Conservation (phyloP, 1,139 yeast genomes). For the Cylindricascospora bacillispora region DNA sequence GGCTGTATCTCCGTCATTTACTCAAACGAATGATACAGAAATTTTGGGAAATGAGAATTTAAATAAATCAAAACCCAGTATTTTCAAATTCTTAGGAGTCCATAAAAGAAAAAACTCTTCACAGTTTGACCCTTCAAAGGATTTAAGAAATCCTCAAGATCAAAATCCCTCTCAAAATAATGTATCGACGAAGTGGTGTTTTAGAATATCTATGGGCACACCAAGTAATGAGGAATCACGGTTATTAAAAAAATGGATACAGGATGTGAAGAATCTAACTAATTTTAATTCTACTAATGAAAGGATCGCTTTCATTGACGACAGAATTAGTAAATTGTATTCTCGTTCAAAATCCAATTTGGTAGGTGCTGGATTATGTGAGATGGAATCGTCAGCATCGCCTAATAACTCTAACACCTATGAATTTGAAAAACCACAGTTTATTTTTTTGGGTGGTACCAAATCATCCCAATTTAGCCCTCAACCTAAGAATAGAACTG, state of each 20-base stretch:
- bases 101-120: neutral
- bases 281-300: slow-evolving; percentile 3
- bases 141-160: neutral
- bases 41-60: neutral
- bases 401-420: no score
- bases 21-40: neutral
- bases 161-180: neutral
- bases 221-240: slow-evolving; percentile 4
- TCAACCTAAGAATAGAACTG: no score
- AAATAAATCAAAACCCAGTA: neutral
- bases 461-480: no score
- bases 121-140: neutral
- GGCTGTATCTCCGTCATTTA: no score
- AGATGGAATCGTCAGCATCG: no score
- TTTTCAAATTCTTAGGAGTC: neutral
- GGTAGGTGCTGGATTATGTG: no score
- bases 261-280: slow-evolving; percentile 9
- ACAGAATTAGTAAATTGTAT: slow-evolving; percentile 2
- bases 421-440: slow-evolving; percentile 13
- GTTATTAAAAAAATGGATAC: slow-evolving; percentile 7
- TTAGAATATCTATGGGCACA: neutral
- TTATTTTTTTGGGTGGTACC: slow-evolving; percentile 1
- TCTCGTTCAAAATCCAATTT: no score
- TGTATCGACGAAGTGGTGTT: neutral
- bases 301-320: slow-evolving; percentile 5